These are phyloP conservation scores for Neurospora sublineolata DNA, from an alignment of 495 filamentous ascomycete species.

Conservation along the genomic window DNA sequence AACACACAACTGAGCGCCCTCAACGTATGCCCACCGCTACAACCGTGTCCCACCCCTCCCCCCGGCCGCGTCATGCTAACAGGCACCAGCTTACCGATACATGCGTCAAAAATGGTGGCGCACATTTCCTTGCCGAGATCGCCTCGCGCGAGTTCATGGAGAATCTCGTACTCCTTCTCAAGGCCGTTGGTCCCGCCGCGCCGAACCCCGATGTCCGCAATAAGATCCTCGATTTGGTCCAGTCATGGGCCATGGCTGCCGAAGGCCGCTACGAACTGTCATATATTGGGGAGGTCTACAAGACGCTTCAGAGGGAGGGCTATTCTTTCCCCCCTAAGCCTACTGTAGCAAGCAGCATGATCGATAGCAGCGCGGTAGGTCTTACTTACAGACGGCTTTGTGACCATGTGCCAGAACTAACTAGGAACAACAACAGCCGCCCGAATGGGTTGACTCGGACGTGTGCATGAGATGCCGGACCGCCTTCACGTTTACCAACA, in stretches of 20 bases:
- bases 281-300: slow-evolving; percentile 83
- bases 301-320: slow-evolving; percentile 66
- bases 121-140: slow-evolving; percentile 91
- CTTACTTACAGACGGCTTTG: neutral
- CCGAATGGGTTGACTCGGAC: slow-evolving; percentile 95
- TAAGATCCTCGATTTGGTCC: slow-evolving; percentile 87
- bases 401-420: neutral
- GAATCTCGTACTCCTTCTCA: slow-evolving; percentile 80
- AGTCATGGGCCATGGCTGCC: slow-evolving; percentile 84
- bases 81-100: slow-evolving; percentile 69
- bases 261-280: slow-evolving; percentile 72
- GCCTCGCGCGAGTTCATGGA: slow-evolving; percentile 98
- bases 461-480: slow-evolving; percentile 98
- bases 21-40: slow-evolving; percentile 46
- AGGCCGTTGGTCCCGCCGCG: slow-evolving; percentile 60
- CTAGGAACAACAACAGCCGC: slow-evolving; percentile 41
- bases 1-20: slow-evolving; percentile 89
- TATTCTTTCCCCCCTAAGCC: slow-evolving; percentile 80
- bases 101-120: slow-evolving; percentile 94
- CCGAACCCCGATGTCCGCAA: slow-evolving; percentile 74
- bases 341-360: slow-evolving; percentile 85
- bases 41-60: neutral
- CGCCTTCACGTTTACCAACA: slow-evolving; percentile 90
- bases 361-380: slow-evolving; percentile 90
- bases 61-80: slow-evolving; percentile 6